A percentile compares a stretch with the other conserved stretches of the same genome.
phyloP scores from a whole-genome alignment of 352 stramenopile genomes.

The Phytophthora agathidicida region DNA sequence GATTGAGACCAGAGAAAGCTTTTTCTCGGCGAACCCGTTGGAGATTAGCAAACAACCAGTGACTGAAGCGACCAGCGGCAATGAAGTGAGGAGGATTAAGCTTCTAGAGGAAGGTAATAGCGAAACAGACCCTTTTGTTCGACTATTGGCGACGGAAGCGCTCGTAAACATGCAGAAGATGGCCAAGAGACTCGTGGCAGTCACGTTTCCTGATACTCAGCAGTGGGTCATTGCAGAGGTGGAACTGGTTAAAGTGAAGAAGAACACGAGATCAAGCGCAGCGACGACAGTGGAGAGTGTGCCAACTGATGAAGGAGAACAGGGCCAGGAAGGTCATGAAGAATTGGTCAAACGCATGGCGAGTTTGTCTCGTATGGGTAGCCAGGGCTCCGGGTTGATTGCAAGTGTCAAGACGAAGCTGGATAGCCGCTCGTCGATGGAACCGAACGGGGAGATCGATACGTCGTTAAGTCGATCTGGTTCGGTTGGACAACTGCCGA shows the following conservation, averaged over 20 bases:
- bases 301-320: conserved; percentile 8
- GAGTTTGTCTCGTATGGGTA: conserved; percentile 64
- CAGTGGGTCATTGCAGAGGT: conserved; percentile 72
- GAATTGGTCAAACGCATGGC: conserved; percentile 80
- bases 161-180: conserved; percentile 74
- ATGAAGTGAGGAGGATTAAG: conserved; percentile 57
- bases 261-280: conserved; percentile 40
- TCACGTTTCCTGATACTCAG: conserved; percentile 49
- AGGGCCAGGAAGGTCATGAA: conserved; percentile 40
- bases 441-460: conserved; percentile 10
- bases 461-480: conserved; percentile 15
- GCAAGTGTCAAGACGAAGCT: conserved; percentile 54
- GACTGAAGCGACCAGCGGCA: conserved; percentile 25
- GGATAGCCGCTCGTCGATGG: conserved; percentile 25
- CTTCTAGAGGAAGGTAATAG: conserved; percentile 22
- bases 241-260: conserved; percentile 84
- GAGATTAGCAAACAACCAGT: conserved; percentile 43
- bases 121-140: conserved; percentile 34
- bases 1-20: conserved; percentile 15
- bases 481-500: conserved; percentile 20
- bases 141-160: conserved; percentile 48
- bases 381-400: conserved; percentile 58
- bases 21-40: conserved; percentile 65
- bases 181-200: conserved; percentile 55
- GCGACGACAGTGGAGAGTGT: too few species aligned